A percentile compares a stretch with the other conserved stretches of the same genome.
Conservation (phyloP, 2,329 filamentous ascomycete genomes). For the Aspergillus intermedius region DNA sequence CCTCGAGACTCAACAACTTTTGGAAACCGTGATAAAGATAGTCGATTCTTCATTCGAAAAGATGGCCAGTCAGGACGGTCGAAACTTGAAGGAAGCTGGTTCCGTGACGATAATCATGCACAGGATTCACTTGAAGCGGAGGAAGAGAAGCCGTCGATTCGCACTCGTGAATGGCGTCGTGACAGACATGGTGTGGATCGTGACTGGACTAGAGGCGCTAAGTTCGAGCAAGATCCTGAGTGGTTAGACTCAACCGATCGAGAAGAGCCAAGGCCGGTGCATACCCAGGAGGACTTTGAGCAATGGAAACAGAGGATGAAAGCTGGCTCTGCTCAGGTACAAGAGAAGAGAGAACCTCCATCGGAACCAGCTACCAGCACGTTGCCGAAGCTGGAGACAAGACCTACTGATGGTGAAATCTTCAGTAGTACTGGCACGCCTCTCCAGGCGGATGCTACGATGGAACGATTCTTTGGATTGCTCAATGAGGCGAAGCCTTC, state of each 20-base stretch:
- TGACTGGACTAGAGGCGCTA: constrained; percentile 49
- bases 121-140: constrained; percentile 33
- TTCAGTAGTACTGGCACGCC: constrained; percentile 52
- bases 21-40: constrained; percentile 49
- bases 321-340: constrained; percentile 46
- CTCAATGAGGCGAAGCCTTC: constrained; percentile 47
- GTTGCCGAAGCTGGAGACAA: constrained; percentile 32
- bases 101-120: constrained; percentile 49
- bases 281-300: constrained; percentile 86
- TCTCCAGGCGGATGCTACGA: constrained; percentile 58
- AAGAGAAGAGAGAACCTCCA: constrained; percentile 35
- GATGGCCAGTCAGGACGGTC: constrained; percentile 57
- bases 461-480: constrained; percentile 71
- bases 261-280: constrained; percentile 62
- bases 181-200: constrained; percentile 43
- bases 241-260: constrained; percentile 72
- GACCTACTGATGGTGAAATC: constrained; percentile 44
- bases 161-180: constrained; percentile 61
- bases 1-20: constrained; percentile 47
- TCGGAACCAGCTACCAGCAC: constrained; percentile 14
- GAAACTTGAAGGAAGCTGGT: constrained; percentile 69
- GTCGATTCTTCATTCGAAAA: constrained; percentile 50
- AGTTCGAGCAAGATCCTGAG: constrained; percentile 74
- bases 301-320: constrained; percentile 93
- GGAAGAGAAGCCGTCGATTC: constrained; percentile 42